Conservation (phyloP, 495 filamentous ascomycete genomes). For the Symbiotaphrina buchneri region DNA sequence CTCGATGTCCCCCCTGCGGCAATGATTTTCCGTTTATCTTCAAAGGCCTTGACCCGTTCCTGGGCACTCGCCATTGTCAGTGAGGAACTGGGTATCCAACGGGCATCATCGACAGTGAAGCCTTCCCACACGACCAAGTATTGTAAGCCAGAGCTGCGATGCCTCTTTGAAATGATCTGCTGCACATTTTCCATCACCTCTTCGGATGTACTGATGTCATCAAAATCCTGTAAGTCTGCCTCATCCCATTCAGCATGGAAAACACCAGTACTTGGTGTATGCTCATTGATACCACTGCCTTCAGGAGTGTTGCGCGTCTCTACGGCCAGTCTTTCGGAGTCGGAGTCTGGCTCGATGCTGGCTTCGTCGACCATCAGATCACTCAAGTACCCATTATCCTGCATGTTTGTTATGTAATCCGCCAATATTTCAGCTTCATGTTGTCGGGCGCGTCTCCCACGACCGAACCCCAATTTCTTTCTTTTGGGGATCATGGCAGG, state of each 20-base stretch:
- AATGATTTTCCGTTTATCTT: conserved; percentile 11
- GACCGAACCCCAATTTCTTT: background rate
- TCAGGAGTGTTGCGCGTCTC: too few species aligned
- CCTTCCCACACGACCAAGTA: conserved; percentile 26
- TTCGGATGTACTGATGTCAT: conserved; percentile 21
- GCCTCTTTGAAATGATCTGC: conserved; percentile 17
- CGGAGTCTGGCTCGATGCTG: too few species aligned
- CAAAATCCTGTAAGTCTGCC: conserved; percentile 19
- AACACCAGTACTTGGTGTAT: too few species aligned
- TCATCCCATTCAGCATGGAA: conserved; percentile 15
- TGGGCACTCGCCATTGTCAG: conserved; percentile 10
- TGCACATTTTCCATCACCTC: conserved; percentile 14
- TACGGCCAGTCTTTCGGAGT: too few species aligned
- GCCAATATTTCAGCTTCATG: conserved; percentile 34
- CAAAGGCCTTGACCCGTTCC: conserved; percentile 16
- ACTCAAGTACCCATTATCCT: conserved; percentile 6
- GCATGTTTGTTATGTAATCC: conserved; percentile 62
- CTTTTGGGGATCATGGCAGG: background rate
- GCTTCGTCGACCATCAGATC: too few species aligned
- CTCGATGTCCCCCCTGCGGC: background rate
- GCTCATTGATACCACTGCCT: too few species aligned
- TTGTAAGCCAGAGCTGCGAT: conserved; percentile 19
- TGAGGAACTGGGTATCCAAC: conserved; percentile 19
- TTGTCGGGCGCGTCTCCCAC: background rate
- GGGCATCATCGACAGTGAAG: conserved; percentile 19